A percentile compares a stretch with the other conserved stretches of the same genome.
These are phyloP conservation scores for Henckelia pumila DNA, from an alignment of 257 asterid species.

Conservation along the genomic window DNA sequence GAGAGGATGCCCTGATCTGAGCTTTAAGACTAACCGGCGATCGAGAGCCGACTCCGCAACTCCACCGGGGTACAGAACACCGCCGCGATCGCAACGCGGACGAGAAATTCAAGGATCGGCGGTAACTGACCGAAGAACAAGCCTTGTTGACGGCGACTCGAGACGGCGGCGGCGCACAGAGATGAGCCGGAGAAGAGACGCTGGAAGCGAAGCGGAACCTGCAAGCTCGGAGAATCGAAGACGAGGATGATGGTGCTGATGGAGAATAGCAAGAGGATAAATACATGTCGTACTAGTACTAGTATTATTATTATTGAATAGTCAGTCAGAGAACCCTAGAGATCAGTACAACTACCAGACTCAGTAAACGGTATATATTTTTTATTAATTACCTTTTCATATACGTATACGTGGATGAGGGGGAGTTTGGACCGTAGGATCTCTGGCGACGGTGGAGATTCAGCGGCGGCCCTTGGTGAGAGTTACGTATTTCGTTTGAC, in stretches of 20 bases:
- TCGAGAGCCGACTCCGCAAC: constrained; percentile 47
- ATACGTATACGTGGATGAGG: too few relatives aligned
- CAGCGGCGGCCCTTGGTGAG: neutral
- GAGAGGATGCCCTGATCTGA: constrained; percentile 54
- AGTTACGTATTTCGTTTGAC: neutral
- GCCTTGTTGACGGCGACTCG: constrained; percentile 13
- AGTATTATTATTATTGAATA: constrained; percentile 9
- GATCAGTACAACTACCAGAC: too few relatives aligned
- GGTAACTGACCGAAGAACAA: constrained; percentile 17
- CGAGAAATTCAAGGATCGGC: constrained; percentile 36
- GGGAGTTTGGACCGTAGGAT: neutral
- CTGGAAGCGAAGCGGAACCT: constrained; percentile 45
- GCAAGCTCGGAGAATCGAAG: constrained; percentile 45
- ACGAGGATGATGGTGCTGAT: constrained; percentile 40
- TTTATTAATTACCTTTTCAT: too few relatives aligned
- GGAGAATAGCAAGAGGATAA: constrained; percentile 43
- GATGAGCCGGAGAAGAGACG: constrained; percentile 27
- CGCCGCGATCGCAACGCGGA: constrained; percentile 39
- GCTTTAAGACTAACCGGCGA: constrained; percentile 52
- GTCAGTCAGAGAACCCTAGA: too few relatives aligned
- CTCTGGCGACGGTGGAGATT: neutral
- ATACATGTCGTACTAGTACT: constrained; percentile 39
- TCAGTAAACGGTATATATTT: too few relatives aligned
- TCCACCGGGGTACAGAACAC: constrained; percentile 41
- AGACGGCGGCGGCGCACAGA: constrained; percentile 24